Base-by-base conservation (phyloP, 352 stramenopile genomes). In the Thraustochytrium striatum region DNA sequence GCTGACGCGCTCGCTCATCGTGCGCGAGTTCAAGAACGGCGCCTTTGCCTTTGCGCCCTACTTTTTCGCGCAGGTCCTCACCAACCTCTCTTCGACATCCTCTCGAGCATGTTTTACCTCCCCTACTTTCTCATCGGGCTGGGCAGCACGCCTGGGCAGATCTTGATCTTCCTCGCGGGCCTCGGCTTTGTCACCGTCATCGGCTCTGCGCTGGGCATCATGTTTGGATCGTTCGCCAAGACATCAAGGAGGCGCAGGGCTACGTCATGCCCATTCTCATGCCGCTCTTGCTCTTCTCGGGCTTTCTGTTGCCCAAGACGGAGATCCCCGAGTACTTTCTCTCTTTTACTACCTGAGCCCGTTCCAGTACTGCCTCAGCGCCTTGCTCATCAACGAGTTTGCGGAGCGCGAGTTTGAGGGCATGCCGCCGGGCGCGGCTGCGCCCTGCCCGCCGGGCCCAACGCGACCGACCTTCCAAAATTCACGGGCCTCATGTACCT, bases 271-370 rank as follows among this genome's bases (percentile, higher is more conserved):
- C 68, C 3, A 19, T 81, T 5, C 72, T 82, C 44, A 58, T 82
- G 61, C 61, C 73, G 32, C 50, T 69, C 5, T 11, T 82, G 0
- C 41, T 82, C 44, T 82, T 92, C 82, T 87, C 89, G 78, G 88
- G 88, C 0, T 86, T 85, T 35, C 25, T 85, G 41, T 72, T 84
- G 38, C 36, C 61, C 0, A 32, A 43, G 43, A 21, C 73, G 11
- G 69, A 84, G 32, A 84, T 86, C 69, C 81, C 83, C 3, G 43
- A 43, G 21, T 83, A 81, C 57, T 85, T 69, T 53, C 68, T 61
- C 21, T 84, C 82, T 28, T 85, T 28, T 92, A 91, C 57, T 91
- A 82, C 68, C 85, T 91, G 21, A 85, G 62, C 35, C 88, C 87
- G 39, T 84, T 85, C 30, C 88, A 91, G 70, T 93, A 90, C 78